These are phyloP conservation scores for Cryptococcus depauperatus DNA, from an alignment of 1,284 basidiomycete genomes.

Conservation along the genomic window DNA sequence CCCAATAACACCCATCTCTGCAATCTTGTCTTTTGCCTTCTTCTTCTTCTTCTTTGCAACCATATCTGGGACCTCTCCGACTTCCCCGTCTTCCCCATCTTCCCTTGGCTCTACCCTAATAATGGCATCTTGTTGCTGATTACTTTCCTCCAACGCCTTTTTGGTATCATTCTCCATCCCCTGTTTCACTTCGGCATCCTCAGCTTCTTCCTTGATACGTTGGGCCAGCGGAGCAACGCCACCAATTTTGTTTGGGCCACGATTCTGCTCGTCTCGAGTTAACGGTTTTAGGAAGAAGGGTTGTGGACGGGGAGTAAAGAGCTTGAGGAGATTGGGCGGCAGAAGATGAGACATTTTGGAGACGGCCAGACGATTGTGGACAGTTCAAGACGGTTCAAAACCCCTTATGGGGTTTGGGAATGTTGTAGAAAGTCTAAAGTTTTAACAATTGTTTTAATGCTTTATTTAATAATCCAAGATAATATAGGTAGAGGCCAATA, in stretches of 20 bases:
- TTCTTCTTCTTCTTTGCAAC: constrained; percentile 34
- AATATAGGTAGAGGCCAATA: no score
- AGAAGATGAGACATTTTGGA: constrained; percentile 66
- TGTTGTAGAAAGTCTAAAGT: not conserved
- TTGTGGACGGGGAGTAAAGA: constrained; percentile 84
- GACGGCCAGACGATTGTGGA: no score
- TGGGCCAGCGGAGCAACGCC: constrained; percentile 67
- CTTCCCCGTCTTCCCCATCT: constrained; percentile 21
- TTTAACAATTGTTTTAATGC: no score
- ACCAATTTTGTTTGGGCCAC: constrained; percentile 59
- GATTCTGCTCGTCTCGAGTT: constrained; percentile 68
- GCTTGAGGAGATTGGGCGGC: constrained; percentile 85
- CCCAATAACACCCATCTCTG: constrained; percentile 47
- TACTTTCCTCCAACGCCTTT: constrained; percentile 3
- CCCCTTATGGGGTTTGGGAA: not conserved
- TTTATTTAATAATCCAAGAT: no score
- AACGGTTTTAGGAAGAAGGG: constrained; percentile 75
- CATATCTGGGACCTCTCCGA: constrained; percentile 12
- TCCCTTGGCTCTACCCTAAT: constrained; percentile 7
- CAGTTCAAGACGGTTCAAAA: no score
- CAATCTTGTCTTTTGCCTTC: constrained; percentile 54
- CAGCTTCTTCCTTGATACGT: constrained; percentile 67
- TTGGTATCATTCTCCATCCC: constrained; percentile 43
- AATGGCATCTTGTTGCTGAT: constrained; percentile 3
- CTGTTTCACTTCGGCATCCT: constrained; percentile 48